Conservation (phyloP, 495 filamentous ascomycete genomes). For the Penicillium cosmopolitanum region DNA sequence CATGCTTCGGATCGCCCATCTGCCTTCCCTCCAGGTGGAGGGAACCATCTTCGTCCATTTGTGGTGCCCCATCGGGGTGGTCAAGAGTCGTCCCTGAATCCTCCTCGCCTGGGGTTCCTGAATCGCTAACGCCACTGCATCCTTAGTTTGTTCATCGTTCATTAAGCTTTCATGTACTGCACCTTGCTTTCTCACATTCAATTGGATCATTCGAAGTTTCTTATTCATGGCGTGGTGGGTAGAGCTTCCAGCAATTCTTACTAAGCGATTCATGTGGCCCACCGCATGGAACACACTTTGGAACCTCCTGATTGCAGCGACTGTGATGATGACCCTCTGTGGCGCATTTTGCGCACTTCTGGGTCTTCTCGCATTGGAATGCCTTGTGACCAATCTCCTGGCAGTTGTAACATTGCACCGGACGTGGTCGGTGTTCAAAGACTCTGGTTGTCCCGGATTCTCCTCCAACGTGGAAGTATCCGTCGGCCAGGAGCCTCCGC, state of each 20-base stretch:
- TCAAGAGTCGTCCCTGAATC: too few relatives aligned
- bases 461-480: too few relatives aligned
- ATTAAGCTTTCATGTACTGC: slow-evolving; percentile 28
- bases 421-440: slow-evolving; percentile 31
- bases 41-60: too few relatives aligned
- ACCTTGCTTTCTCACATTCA: slow-evolving; percentile 37
- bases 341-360: slow-evolving; percentile 34
- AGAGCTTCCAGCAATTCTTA: slow-evolving; percentile 33
- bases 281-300: slow-evolving; percentile 30
- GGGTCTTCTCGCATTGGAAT: slow-evolving; percentile 28
- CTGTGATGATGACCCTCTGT: slow-evolving; percentile 30
- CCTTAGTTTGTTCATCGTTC: too few relatives aligned
- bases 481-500: too few relatives aligned
- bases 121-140: too few relatives aligned
- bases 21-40: too few relatives aligned
- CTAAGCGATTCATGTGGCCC: slow-evolving; percentile 36
- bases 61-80: too few relatives aligned
- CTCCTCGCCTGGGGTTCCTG: too few relatives aligned
- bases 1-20: too few relatives aligned
- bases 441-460: slow-evolving; percentile 21
- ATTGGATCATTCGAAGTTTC: slow-evolving; percentile 30
- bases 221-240: slow-evolving; percentile 31
- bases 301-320: slow-evolving; percentile 21
- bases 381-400: slow-evolving; percentile 34
- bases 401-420: slow-evolving; percentile 32